Evolutionary conservation across 2,329 filamentous ascomycete genomes (phyloP), one percentile per base, ranked within the genome.

Genomic region (Fusarium musae): DNA sequence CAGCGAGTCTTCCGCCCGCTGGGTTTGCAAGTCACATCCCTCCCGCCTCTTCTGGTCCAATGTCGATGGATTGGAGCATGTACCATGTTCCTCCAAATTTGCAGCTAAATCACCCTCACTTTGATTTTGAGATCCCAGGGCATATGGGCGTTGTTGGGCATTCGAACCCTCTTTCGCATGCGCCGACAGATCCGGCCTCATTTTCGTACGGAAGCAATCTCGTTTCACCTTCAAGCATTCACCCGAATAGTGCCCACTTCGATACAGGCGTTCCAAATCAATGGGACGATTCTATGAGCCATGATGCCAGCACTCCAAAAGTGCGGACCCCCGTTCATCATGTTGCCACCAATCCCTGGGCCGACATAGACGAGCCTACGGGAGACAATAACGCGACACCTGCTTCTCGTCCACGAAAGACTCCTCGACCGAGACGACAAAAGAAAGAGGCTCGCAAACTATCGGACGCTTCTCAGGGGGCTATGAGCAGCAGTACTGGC

Each of bases 141-240:
- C 40, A 69, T 64, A 74, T 77, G 49, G 52, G 61, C 42, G 37
- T 68, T 26, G 67, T 76, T 37, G 60, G 63, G 3, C 72, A 76
- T 49, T 67, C 72, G n/a, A 66, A 56, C 16, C 75, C 77, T 54
- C 46, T 75, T 28, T 46, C 72, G 26, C 75, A 76, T 23, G 57
- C 64, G 11, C 21, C 69, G 4, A 60, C 73, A 36, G 69, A 76
- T 66, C 58, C 67, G 30, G 36, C 65, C 37, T 59, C 68, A 36
- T 71, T 75, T 49, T 36, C 64, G 26, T 78, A 76, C 36, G 75
- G 73, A 52, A 62, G 65, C 36, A 66, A 63, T 21, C 47, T 78
- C 39, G 72, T 78, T 36, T 78, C 76, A 8, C 76, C 76, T 21
- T 76, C 75, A 4, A 77, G 62, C 44, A 77, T 78, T 49, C 76